Evolutionary conservation across 179 eudicot species (phyloP).

Genomic region (Nepenthes alata): DNA sequence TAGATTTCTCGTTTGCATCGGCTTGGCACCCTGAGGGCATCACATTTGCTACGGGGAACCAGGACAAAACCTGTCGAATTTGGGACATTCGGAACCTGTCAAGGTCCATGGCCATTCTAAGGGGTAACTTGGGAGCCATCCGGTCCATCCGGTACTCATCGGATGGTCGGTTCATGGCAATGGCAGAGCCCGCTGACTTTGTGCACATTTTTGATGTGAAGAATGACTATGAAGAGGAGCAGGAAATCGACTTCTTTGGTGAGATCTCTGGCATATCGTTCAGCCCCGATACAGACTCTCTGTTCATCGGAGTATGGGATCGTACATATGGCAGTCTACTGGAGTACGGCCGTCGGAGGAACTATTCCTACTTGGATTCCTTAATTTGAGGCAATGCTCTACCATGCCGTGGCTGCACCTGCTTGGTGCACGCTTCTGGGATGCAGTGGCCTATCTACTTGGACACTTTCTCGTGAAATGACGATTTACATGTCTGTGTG

Average conservation of each 20-base stretch:
- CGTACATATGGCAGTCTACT: slow-evolving; percentile 60
- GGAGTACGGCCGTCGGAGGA: slow-evolving; percentile 42
- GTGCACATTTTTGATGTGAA: slow-evolving; percentile 49
- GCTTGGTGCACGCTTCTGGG: too few relatives aligned
- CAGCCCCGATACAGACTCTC: slow-evolving; percentile 53
- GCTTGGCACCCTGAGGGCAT: slow-evolving; percentile 61
- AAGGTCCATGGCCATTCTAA: slow-evolving; percentile 28
- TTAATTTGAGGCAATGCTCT: background rate
- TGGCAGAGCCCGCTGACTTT: slow-evolving; percentile 67
- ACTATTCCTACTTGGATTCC: slow-evolving; percentile 35
- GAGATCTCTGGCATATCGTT: slow-evolving; percentile 59
- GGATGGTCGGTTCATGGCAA: slow-evolving; percentile 57
- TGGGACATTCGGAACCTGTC: slow-evolving; percentile 54
- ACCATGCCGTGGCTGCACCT: too few relatives aligned
- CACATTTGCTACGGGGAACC: slow-evolving; percentile 58
- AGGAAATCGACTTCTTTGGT: slow-evolving; percentile 64
- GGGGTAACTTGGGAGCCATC: slow-evolving; percentile 54
- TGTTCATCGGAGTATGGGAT: slow-evolving; percentile 57
- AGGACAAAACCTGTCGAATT: slow-evolving; percentile 60
- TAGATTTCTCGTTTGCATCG: slow-evolving; percentile 58
- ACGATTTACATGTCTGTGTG: too few relatives aligned
- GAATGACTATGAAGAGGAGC: slow-evolving; percentile 35
- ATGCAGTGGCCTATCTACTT: too few relatives aligned
- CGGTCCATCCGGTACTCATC: slow-evolving; percentile 56
- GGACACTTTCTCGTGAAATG: too few relatives aligned